A percentile compares a stretch with the other conserved stretches of the same genome.
These are phyloP conservation scores for Dovyalis caffra DNA, from an alignment of 345 rosid genomes.

Conservation along the genomic window DNA sequence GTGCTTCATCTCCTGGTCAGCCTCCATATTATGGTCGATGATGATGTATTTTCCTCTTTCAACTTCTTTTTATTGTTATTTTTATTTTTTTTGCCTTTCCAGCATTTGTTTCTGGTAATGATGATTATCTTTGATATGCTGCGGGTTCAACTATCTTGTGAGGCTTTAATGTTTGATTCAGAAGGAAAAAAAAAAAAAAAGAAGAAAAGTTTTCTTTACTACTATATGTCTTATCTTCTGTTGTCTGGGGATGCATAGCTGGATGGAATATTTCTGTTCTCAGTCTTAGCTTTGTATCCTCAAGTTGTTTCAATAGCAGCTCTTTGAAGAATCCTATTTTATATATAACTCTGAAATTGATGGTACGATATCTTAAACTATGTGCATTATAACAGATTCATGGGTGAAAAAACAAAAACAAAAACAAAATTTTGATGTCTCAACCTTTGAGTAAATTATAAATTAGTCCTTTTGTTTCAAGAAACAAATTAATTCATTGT, in stretches of 20 bases:
- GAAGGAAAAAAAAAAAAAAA: too few relatives aligned
- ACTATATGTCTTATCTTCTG: neutral
- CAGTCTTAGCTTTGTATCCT: neutral
- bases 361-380: too few relatives aligned
- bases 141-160: neutral
- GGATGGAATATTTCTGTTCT: neutral
- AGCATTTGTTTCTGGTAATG: slow-evolving; percentile 4
- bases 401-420: too few relatives aligned
- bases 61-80: too few relatives aligned
- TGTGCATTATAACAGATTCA: too few relatives aligned
- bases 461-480: too few relatives aligned
- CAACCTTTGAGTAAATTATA: too few relatives aligned
- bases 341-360: neutral
- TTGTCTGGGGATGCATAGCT: neutral
- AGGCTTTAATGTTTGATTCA: neutral
- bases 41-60: slow-evolving; percentile 11
- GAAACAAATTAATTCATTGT: too few relatives aligned
- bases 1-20: slow-evolving; percentile 37
- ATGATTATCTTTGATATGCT: neutral
- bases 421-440: too few relatives aligned
- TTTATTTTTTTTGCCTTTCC: neutral
- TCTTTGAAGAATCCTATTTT: neutral
- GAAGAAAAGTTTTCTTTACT: neutral
- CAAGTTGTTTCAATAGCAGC: neutral
- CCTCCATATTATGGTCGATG: slow-evolving; percentile 42